These are phyloP conservation scores for Plasmodium gonderi DNA, from an alignment of 169 alveolate genomes.

Conservation along the genomic window DNA sequence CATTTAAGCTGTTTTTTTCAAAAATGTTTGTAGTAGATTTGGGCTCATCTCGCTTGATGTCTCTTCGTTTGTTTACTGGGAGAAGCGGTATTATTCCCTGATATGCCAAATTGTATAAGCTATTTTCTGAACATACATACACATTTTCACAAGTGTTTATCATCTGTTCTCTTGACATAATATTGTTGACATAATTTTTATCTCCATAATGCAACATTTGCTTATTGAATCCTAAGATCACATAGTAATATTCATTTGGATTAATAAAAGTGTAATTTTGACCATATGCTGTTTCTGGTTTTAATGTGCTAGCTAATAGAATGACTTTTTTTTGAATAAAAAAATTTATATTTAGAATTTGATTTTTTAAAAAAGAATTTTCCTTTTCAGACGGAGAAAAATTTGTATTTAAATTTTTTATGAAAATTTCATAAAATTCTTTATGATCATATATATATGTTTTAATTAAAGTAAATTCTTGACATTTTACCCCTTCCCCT, in stretches of 20 bases:
- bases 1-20: no score
- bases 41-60: not conserved
- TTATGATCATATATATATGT: conserved; percentile 85
- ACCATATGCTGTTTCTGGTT: conserved; percentile 99
- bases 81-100: conserved; percentile 89
- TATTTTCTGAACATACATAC: conserved; percentile 79
- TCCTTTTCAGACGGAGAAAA: not conserved
- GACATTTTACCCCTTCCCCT: conserved; percentile 92
- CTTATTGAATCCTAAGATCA: conserved; percentile 83
- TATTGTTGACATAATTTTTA: conserved; percentile 80
- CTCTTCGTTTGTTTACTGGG: no score
- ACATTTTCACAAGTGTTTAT: conserved; percentile 76
- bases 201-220: conserved; percentile 79
- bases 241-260: conserved; percentile 95
- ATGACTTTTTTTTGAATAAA: conserved; percentile 16
- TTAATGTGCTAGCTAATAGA: conserved; percentile 97
- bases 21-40: no score
- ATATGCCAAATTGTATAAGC: conserved; percentile 94
- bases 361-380: not conserved
- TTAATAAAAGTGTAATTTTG: conserved; percentile 97
- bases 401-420: not conserved
- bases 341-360: conserved; percentile 5
- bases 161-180: conserved; percentile 74
- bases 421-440: conserved; percentile 50
- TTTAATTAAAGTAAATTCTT: conserved; percentile 98